Base-by-base conservation (phyloP, 208 protist genomes). In the Tritrichomonas musculus region DNA sequence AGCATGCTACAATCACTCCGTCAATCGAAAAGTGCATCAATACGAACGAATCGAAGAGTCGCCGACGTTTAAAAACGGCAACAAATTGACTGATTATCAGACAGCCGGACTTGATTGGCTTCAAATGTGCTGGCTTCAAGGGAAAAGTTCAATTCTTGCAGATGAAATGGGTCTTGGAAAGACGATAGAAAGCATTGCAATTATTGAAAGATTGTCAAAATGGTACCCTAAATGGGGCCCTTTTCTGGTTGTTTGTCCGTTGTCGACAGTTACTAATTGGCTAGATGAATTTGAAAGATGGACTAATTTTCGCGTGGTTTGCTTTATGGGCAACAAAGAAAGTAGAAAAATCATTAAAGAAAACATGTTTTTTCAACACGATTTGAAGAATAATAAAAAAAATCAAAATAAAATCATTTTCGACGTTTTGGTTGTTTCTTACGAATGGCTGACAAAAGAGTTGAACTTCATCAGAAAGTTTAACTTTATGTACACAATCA, bases 101-200 rank as follows among this genome's bases (percentile, higher is more conserved):
- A n/a, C n/a, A n/a, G n/a, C n/a, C n/a, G n/a, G n/a, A n/a, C n/a
- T n/a, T n/a, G n/a, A n/a, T n/a, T n/a, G n/a, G n/a, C n/a, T n/a
- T n/a, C n/a, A n/a, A n/a, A n/a, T n/a, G n/a, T n/a, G n/a, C 33
- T 97, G 95, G 95, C 92, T 72, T 41, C 69, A 96, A 22, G 60
- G 93, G 33, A 94, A 73, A 17, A 97, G 97, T 75, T 93, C 92
- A 0, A 98, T 98, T 80, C 82, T 98, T 11, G 97, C 96, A 17
- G 97, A 98, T 94, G 97, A 98, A 93, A 98, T 98, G 97, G 96
- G 97, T 14, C 94, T 97, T 57, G 97, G 96, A 73, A 97, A 97
- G 82, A 96, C 95, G 8, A 53, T 95, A 33, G 92, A 95, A 73
- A 41, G 33, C 27, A 55, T 92, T 36, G 77, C 41, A 25, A 93